These are phyloP conservation scores for Flaveria bidentis DNA, from an alignment of 129 eudicot species.

Conservation along the genomic window DNA sequence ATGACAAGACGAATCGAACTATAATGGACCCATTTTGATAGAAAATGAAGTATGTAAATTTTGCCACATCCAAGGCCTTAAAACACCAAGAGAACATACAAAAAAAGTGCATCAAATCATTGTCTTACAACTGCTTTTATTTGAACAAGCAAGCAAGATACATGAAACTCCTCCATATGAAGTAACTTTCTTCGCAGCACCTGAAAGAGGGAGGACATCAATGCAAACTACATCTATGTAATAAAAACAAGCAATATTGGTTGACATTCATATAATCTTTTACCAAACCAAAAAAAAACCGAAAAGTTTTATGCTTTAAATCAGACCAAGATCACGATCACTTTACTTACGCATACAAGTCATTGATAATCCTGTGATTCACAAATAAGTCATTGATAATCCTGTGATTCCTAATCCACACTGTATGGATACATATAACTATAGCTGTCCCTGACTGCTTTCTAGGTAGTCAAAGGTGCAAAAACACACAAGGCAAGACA, in stretches of 20 bases:
- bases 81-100: constrained; percentile 17
- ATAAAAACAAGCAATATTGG: background rate
- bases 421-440: background rate
- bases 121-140: constrained; percentile 25
- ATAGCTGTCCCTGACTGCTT: background rate
- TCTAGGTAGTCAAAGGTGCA: background rate
- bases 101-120: constrained; percentile 15
- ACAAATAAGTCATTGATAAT: background rate
- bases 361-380: background rate
- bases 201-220: constrained; percentile 13
- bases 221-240: background rate
- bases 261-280: background rate
- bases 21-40: background rate
- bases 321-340: background rate
- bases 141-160: constrained; percentile 5
- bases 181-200: constrained; percentile 15
- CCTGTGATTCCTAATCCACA: background rate
- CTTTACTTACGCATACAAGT: background rate
- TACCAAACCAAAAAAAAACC: background rate
- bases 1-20: background rate
- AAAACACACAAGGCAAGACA: background rate
- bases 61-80: constrained; percentile 13
- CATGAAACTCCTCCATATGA: constrained; percentile 10
- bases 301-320: background rate
- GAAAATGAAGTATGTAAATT: background rate